Percentiles rank a stretch among this genome's conserved stretches.
phyloP scores from a whole-genome alignment of 2,329 filamentous ascomycete species.

The Anthostomella pinea region DNA sequence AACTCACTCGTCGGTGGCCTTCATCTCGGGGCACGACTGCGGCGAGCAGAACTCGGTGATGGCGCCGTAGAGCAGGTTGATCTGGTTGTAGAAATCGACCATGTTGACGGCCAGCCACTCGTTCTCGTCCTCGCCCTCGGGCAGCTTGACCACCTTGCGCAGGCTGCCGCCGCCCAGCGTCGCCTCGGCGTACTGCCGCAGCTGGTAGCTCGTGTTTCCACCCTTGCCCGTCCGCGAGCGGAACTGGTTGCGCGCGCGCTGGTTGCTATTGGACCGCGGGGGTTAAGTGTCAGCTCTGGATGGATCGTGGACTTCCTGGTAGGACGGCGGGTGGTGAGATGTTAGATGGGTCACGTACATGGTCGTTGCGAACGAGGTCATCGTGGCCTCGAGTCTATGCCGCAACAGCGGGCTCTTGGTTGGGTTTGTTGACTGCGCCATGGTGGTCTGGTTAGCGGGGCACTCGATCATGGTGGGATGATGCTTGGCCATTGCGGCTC shows the following conservation, averaged over 20 bases:
- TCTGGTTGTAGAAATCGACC: slow-evolving; percentile 99
- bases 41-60: slow-evolving; percentile 99
- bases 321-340: too few species aligned
- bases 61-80: slow-evolving; percentile 96
- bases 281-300: slow-evolving; percentile 31
- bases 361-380: slow-evolving; percentile 79
- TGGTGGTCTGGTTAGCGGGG: slow-evolving; percentile 24
- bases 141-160: slow-evolving; percentile 92
- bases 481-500: too few species aligned
- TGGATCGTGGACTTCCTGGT: too few species aligned
- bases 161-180: slow-evolving; percentile 92
- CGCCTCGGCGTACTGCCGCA: slow-evolving; percentile 96
- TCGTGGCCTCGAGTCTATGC: slow-evolving; percentile 36
- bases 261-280: slow-evolving; percentile 58
- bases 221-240: slow-evolving; percentile 84
- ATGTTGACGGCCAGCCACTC: slow-evolving; percentile 99
- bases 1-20: slow-evolving; percentile 93
- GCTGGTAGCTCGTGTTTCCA: slow-evolving; percentile 81
- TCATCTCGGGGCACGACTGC: slow-evolving; percentile 97
- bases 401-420: slow-evolving; percentile 15
- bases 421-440: slow-evolving; percentile 19
- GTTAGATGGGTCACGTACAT: slow-evolving; percentile 34
- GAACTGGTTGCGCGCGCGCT: slow-evolving; percentile 86
- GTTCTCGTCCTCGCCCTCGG: slow-evolving; percentile 95
- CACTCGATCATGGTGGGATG: slow-evolving; percentile 3